A percentile compares a stretch with the other conserved stretches of the same genome.
These are phyloP conservation scores for Senna siamea DNA, from an alignment of 306 rosid genomes.

Conservation along the genomic window DNA sequence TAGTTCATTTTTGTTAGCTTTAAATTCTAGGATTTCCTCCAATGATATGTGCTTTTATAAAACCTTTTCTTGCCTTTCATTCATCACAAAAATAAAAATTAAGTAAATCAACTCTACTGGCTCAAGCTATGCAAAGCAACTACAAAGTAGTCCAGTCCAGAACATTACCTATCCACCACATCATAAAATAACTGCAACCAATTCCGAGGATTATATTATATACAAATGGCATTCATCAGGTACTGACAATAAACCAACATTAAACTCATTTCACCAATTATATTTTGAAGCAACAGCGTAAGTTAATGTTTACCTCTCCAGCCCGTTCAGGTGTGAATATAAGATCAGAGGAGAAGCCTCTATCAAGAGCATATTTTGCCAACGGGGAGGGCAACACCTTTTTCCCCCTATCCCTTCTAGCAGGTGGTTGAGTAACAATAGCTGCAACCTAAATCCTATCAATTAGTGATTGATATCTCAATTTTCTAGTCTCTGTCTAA, in stretches of 20 bases:
- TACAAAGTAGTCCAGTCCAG: neutral
- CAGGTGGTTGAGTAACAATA: conserved; percentile 85
- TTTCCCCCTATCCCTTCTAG: conserved; percentile 82
- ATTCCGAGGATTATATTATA: neutral
- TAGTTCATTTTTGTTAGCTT: neutral
- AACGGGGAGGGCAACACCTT: conserved; percentile 75
- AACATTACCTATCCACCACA: neutral
- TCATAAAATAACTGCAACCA: too few species aligned
- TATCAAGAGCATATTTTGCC: conserved; percentile 77
- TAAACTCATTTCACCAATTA: neutral
- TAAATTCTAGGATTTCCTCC: neutral
- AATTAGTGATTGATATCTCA: conserved; percentile 13
- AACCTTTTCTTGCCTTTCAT: neutral
- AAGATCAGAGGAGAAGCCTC: conserved; percentile 73
- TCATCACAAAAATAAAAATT: neutral
- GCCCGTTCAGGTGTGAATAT: conserved; percentile 80
- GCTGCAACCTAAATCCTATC: conserved; percentile 73
- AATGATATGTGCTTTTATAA: neutral
- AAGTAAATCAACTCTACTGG: neutral
- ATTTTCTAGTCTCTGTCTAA: neutral
- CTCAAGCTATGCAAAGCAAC: conserved; percentile 1
- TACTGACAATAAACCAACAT: neutral
- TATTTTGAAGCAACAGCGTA: neutral
- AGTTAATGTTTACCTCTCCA: conserved; percentile 61
- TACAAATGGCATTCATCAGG: neutral